phyloP scores from a whole-genome alignment of 352 stramenopile genomes.

The Pythium dissotocum region DNA sequence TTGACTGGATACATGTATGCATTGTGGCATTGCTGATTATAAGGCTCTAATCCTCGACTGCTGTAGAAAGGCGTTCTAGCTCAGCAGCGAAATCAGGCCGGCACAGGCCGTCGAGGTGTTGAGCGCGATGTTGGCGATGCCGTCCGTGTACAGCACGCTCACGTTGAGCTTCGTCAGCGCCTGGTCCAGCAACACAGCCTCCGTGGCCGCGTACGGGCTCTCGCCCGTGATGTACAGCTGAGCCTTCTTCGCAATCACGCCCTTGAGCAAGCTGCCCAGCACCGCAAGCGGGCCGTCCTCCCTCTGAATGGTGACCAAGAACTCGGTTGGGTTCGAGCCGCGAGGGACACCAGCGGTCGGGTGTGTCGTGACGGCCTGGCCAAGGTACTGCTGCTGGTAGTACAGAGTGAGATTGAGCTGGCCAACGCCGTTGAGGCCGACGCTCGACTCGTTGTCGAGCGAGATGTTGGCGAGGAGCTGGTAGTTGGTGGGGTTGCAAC shows the following conservation, averaged over 20 bases:
- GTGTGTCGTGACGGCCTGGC: conserved; percentile 41
- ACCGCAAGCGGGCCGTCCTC: neutral
- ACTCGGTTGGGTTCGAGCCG: conserved; percentile 16
- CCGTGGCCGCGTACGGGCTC: conserved; percentile 31
- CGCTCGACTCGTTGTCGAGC: conserved; percentile 44
- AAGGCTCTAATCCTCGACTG: neutral
- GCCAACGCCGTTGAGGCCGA: conserved; percentile 60
- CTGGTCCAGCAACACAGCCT: conserved; percentile 21
- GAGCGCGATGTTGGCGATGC: conserved; percentile 40
- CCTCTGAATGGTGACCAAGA: conserved; percentile 30
- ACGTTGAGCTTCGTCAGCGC: conserved; percentile 50
- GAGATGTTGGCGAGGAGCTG: conserved; percentile 67
- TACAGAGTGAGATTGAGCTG: conserved; percentile 72
- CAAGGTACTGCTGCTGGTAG: conserved; percentile 60
- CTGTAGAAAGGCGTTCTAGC: neutral
- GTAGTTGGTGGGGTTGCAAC: conserved; percentile 42
- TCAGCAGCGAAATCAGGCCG: conserved; percentile 85
- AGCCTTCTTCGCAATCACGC: conserved; percentile 45
- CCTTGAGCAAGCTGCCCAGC: conserved; percentile 46
- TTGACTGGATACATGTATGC: conserved; percentile 1
- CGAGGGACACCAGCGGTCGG: conserved; percentile 17
- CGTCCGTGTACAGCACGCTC: conserved; percentile 52
- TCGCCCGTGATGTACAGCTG: conserved; percentile 54
- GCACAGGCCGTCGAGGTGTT: conserved; percentile 87
- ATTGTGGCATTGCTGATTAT: neutral